These are phyloP conservation scores for Melaleuca alternifolia DNA, from an alignment of 345 rosid species.

Conservation along the genomic window DNA sequence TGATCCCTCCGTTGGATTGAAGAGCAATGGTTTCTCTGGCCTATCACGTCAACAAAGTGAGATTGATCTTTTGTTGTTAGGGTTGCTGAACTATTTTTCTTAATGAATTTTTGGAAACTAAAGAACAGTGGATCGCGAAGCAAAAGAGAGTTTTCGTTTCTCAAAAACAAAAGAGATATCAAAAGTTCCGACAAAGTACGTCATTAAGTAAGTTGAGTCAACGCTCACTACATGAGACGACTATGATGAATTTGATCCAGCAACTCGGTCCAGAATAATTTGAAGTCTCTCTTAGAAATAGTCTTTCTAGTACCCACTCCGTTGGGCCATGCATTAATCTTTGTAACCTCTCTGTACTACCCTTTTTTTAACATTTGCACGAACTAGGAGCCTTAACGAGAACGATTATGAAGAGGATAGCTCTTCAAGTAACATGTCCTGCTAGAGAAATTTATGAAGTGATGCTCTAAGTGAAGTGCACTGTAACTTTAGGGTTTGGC, in stretches of 20 bases:
- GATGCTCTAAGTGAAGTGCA: no score
- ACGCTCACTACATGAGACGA: neutral
- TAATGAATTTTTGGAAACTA: neutral
- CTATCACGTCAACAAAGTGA: neutral
- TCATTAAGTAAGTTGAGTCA: neutral
- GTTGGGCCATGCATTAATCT: neutral
- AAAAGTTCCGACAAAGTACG: neutral
- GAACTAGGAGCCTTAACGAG: neutral
- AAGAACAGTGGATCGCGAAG: neutral
- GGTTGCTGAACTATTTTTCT: neutral
- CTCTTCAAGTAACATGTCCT: neutral
- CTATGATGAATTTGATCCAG: neutral
- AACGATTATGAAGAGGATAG: neutral
- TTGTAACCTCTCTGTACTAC: neutral
- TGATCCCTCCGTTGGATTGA: neutral
- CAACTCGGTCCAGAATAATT: neutral
- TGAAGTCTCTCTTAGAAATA: neutral
- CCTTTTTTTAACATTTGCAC: neutral
- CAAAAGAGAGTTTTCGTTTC: neutral
- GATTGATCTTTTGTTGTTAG: neutral
- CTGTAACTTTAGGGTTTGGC: neutral
- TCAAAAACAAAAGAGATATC: neutral
- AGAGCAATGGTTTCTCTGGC: neutral
- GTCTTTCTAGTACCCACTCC: neutral
- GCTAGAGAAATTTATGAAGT: neutral